Evolutionary conservation across 176 grass and related monocot species (phyloP), one percentile per base, ranked within the genome.

Genomic region (Tillandsia leiboldiana): DNA sequence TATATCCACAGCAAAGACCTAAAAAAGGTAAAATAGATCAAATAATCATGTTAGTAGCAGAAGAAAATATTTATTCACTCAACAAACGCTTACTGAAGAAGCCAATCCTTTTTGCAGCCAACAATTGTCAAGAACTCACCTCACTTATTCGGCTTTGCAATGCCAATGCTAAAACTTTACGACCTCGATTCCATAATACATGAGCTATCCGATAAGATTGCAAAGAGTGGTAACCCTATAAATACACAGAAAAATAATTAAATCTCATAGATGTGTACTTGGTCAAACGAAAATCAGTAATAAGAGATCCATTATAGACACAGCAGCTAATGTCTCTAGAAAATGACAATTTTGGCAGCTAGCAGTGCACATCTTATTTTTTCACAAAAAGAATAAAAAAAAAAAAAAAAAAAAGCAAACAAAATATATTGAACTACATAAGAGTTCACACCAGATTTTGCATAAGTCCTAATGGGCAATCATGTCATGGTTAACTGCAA

Each of bases 1-100:
- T 90, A 99, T 88, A 79, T 99, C 94, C 50, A 99, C 89, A 75
- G 89, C 94, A 84, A 99, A 99, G 69, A 93, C 94, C 93, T 97
- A 83, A 29, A 48, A 72, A 78, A 24, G 2, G 14, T 1, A 59
- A 59, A 17, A 61, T n/a, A 61, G n/a, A 61, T 61, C 15, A 61
- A 61, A 61, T 61, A 20, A 9, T 61, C 22, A 20, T 61, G 17
- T 23, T 9, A 61, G 22, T 18, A 61, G 8, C 18, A 61, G 11
- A 61, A 9, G 17, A 61, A n/a, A 57, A 7, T 18, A 18, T 9
- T 18, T 23, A 61, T 61, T 61, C 2, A 2, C 15, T 61, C 15
- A 61, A 61, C 4, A 23, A 61, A 8, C 8, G 56, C 56, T 23
- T 61, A 59, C 20, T 59, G 56, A 61, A 61, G 56, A 61, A 61